These are phyloP conservation scores for Puccinia novopanici DNA, from an alignment of 1,284 basidiomycete species.

Conservation along the genomic window DNA sequence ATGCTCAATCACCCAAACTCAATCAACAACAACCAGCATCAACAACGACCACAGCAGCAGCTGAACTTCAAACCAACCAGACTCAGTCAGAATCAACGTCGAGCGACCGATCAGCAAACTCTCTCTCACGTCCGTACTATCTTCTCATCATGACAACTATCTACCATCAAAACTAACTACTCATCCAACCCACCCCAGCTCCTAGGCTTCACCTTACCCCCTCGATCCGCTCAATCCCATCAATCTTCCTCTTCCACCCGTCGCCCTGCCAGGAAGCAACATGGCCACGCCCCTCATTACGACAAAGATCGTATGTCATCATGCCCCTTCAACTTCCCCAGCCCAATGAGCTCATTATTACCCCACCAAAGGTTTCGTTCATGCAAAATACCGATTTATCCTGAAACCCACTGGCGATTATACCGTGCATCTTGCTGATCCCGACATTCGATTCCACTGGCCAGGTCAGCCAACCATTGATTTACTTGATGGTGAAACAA, in stretches of 20 bases:
- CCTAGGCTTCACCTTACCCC: conserved; percentile 44
- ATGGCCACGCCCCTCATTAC: conserved; percentile 20
- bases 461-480: conserved; percentile 38
- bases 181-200: conserved; percentile 15
- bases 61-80: conserved; percentile 19
- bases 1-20: conserved; percentile 15
- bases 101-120: conserved; percentile 23
- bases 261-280: conserved; percentile 25
- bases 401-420: conserved; percentile 89
- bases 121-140: conserved; percentile 12
- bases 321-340: neutral
- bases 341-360: conserved; percentile 15
- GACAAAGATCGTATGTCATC: conserved; percentile 47
- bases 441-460: conserved; percentile 63
- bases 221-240: conserved; percentile 21
- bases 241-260: conserved; percentile 25
- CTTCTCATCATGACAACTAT: neutral
- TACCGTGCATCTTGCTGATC: conserved; percentile 91
- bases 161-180: neutral
- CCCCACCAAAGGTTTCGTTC: conserved; percentile 72
- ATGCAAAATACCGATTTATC: conserved; percentile 89
- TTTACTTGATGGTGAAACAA: neutral
- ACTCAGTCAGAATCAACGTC: conserved; percentile 18
- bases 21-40: neutral
- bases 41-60: neutral